Percentiles rank a stretch among this genome's conserved stretches.
Evolutionary conservation across 805 yeast species (phyloP).

Genomic region (Starmerella riodocensis): DNA sequence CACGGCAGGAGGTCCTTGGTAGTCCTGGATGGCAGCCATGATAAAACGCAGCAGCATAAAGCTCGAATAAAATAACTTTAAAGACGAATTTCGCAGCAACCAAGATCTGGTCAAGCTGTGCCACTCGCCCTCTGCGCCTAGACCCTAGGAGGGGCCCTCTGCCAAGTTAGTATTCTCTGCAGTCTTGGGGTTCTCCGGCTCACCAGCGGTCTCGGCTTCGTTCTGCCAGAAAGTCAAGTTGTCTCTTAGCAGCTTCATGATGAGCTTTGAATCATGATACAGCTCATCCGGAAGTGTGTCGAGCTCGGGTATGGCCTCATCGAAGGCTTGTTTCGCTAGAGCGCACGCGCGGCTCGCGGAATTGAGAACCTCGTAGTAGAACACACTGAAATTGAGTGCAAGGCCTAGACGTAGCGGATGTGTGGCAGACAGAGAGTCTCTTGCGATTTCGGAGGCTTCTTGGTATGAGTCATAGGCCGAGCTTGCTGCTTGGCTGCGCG

Average conservation of each 20-base stretch:
- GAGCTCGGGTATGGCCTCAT: conserved; percentile 97
- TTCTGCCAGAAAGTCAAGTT: conserved; percentile 96
- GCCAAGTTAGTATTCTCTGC: neutral
- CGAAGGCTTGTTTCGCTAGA: conserved; percentile 97
- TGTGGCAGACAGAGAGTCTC: conserved; percentile 92
- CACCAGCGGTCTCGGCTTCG: conserved; percentile 30
- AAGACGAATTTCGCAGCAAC: too few species aligned
- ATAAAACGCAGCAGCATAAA: too few species aligned
- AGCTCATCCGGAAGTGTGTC: conserved; percentile 96
- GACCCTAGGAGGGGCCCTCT: too few species aligned
- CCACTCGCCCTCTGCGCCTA: too few species aligned
- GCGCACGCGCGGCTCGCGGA: conserved; percentile 98
- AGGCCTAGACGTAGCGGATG: conserved; percentile 97
- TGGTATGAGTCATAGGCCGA: conserved; percentile 88
- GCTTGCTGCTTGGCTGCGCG: conserved; percentile 85
- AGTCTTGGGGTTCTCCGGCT: neutral
- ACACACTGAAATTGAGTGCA: conserved; percentile 94
- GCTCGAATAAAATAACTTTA: too few species aligned
- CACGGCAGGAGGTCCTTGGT: too few species aligned
- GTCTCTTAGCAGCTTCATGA: conserved; percentile 97
- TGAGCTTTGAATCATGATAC: conserved; percentile 94
- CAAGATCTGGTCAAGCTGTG: too few species aligned
- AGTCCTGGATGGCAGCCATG: too few species aligned
- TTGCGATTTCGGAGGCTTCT: conserved; percentile 93
- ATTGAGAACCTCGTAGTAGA: conserved; percentile 94